These are phyloP conservation scores for Penicillium sp. DNA, from an alignment of 2,329 filamentous ascomycete species.

Conservation along the genomic window DNA sequence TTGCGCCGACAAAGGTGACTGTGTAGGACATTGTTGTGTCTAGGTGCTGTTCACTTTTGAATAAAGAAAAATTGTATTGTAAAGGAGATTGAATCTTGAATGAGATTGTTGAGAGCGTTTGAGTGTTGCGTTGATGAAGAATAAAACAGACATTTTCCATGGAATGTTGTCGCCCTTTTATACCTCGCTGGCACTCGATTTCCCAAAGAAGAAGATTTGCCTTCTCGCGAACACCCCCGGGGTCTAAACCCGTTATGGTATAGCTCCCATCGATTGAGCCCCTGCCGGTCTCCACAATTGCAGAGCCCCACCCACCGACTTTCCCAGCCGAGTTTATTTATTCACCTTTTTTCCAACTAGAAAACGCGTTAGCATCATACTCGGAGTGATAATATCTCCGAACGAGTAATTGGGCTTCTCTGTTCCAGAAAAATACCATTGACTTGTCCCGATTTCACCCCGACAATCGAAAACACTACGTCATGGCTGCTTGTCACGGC, in stretches of 20 bases:
- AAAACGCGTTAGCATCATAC: too few species aligned
- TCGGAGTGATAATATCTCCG: too few species aligned
- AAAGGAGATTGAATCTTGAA: background rate
- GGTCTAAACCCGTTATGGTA: background rate
- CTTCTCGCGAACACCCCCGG: background rate
- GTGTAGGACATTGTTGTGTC: slow-evolving; percentile 23
- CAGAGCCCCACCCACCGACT: too few species aligned
- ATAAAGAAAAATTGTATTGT: background rate
- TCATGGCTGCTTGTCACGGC: too few species aligned
- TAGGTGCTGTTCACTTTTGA: background rate
- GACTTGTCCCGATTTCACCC: too few species aligned
- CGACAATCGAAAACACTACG: too few species aligned
- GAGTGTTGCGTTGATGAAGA: background rate
- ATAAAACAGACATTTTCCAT: background rate
- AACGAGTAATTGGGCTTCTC: too few species aligned
- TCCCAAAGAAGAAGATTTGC: background rate
- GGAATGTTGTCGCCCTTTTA: background rate
- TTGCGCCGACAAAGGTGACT: slow-evolving; percentile 52
- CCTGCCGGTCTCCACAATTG: too few species aligned
- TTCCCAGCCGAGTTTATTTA: too few species aligned
- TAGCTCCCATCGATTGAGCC: background rate
- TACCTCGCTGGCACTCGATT: background rate
- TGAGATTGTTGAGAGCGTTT: background rate
- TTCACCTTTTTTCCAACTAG: too few species aligned
- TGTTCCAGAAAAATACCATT: too few species aligned